phyloP scores from a whole-genome alignment of 345 rosid genomes.

The Heritiera littoralis region DNA sequence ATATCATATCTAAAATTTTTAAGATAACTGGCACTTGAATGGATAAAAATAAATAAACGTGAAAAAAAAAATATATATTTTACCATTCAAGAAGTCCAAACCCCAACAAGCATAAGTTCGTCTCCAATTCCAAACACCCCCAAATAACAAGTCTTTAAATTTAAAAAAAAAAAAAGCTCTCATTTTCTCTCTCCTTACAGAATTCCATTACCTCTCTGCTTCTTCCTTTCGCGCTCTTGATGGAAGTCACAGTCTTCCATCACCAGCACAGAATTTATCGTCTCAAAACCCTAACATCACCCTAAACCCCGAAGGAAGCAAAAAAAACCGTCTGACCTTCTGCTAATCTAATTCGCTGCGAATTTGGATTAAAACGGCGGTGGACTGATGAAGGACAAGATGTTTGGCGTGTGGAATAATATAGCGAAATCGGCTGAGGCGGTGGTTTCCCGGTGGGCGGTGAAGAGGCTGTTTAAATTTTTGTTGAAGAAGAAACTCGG shows the following conservation, averaged over 20 bases:
- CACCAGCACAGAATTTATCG: slow-evolving; percentile 11
- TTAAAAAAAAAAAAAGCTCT: too few relatives aligned
- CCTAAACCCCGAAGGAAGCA: neutral
- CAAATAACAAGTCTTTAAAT: too few relatives aligned
- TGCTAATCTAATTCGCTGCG: slow-evolving; percentile 11
- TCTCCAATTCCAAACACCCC: neutral
- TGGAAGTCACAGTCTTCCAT: slow-evolving; percentile 33
- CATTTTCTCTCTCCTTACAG: too few relatives aligned
- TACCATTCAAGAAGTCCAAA: too few relatives aligned
- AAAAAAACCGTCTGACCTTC: neutral
- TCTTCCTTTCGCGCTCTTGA: slow-evolving; percentile 24
- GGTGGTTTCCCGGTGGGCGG: slow-evolving; percentile 77
- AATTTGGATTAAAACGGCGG: neutral
- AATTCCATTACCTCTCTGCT: neutral
- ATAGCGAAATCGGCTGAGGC: slow-evolving; percentile 79
- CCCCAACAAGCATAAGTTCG: neutral
- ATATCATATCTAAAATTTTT: too few relatives aligned
- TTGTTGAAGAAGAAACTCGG: slow-evolving; percentile 93
- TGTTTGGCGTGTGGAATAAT: slow-evolving; percentile 59
- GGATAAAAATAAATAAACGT: too few relatives aligned
- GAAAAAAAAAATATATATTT: too few relatives aligned
- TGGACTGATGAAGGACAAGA: neutral
- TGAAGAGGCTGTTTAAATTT: slow-evolving; percentile 81
- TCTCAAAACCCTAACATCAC: slow-evolving; percentile 3
- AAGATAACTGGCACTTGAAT: too few relatives aligned